A percentile compares a stretch with the other conserved stretches of the same genome.
These are phyloP conservation scores for Neoboletus subvelutipes DNA, from an alignment of 768 basidiomycete species.

Conservation along the genomic window DNA sequence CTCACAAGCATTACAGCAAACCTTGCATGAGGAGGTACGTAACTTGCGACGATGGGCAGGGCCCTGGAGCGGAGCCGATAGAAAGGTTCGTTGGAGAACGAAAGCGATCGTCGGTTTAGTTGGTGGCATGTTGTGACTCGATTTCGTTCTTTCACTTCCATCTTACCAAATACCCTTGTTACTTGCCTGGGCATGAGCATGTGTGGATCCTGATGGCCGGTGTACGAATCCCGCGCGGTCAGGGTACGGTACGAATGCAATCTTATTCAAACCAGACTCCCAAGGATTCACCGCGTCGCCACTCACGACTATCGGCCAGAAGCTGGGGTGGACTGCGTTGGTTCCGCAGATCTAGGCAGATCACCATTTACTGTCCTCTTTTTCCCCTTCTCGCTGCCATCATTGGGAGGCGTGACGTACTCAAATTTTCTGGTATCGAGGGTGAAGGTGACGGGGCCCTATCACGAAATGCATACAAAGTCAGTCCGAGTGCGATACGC, in stretches of 20 bases:
- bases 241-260: background rate
- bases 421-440: conserved; percentile 80
- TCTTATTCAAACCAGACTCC: background rate
- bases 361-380: conserved; percentile 9
- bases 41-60: conserved; percentile 48
- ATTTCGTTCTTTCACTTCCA: background rate
- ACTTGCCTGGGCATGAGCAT: background rate
- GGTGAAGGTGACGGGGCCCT: conserved; percentile 87
- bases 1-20: conserved; percentile 47
- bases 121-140: conserved; percentile 62
- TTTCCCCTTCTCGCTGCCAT: conserved; percentile 6
- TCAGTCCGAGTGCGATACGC: background rate
- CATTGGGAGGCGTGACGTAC: conserved; percentile 42
- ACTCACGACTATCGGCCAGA: conserved; percentile 10
- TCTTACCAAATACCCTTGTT: conserved; percentile 7
- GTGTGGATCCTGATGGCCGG: background rate
- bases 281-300: background rate
- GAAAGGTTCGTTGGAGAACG: conserved; percentile 62
- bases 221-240: background rate
- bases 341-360: conserved; percentile 5
- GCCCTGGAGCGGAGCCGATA: conserved; percentile 58
- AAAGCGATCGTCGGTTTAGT: conserved; percentile 62
- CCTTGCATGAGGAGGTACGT: conserved; percentile 54
- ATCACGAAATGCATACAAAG: conserved; percentile 1
- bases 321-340: background rate